Evolutionary conservation across 2,329 filamentous ascomycete genomes (phyloP), one percentile per base, ranked within the genome.

Genomic region (Penicillium crustosum): DNA sequence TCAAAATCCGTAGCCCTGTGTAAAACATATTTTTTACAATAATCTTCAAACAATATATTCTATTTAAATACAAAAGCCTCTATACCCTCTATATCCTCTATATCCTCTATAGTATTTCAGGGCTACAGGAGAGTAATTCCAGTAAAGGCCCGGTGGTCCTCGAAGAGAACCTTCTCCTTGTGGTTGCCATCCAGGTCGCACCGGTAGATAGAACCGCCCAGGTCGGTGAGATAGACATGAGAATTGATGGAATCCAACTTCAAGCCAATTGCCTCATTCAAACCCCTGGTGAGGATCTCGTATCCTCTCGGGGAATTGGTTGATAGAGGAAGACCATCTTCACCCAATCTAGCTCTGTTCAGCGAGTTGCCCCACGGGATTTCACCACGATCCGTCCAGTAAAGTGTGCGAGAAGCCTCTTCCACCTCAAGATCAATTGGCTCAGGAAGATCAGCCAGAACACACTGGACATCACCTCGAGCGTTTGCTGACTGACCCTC

Each of bases 321-420:
- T 13, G 25, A 12, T 9, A 44, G 6, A 19, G 31, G 49, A 10
- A 43, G 48, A 5, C 61, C 61, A 27, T 41, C 17, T 27, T 49
- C 55, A 53, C 66, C 27, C 36, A 70, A 35, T 2, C 43, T 60
- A 2, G 70, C 72, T 12, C 74, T 68, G 66, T 85, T 84, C 55
- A 86, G 61, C 17, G 77, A 79, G 64, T 84, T 85, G 0, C 84
- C 84, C 3, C 68, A 63, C 0, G 84, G 84, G 1, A 80, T 71
- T 58, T 87, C 84, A 7, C 84, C 85, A 0, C 84, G 75, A 63
- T 87, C 84, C 0, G 84, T 85, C 84, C 84, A 86, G 68, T 83
- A 86, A 31, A 87, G 71, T 2, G 68, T 71, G 39, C 76, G 66
- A 2, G 68, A 65, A 0, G 72, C 68, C 10, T 75, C 72, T 13